Percentiles rank a stretch among this genome's conserved stretches.
phyloP scores from a whole-genome alignment of 1,284 basidiomycete genomes.

The Athelia sp. region DNA sequence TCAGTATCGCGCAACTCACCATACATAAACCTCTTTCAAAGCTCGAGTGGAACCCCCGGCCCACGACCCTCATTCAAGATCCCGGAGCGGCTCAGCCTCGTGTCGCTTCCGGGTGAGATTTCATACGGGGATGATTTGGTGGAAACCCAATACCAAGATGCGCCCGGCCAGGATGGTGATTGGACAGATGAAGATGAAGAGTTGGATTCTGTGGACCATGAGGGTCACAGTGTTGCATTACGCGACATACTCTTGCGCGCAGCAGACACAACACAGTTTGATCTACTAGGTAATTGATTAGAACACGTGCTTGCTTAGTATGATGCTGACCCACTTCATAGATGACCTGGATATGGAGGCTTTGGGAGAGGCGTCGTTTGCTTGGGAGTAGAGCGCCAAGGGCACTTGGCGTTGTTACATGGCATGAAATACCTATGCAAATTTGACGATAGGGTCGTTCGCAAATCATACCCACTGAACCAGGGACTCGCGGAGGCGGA shows the following conservation, averaged over 20 bases:
- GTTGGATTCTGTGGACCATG: slow-evolving; percentile 13
- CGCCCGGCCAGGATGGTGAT: slow-evolving; percentile 4
- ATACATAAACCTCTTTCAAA: neutral
- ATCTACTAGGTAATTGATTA: slow-evolving; percentile 7
- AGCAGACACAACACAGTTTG: slow-evolving; percentile 27
- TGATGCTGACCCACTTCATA: neutral
- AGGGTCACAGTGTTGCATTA: slow-evolving; percentile 32
- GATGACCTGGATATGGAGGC: neutral
- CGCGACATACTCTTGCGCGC: slow-evolving; percentile 31
- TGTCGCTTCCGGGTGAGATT: neutral
- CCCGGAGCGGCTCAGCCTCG: neutral
- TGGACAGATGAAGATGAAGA: slow-evolving; percentile 5
- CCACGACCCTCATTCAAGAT: slow-evolving; percentile 3
- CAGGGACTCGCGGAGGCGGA: no score
- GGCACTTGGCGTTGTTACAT: neutral
- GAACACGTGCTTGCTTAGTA: neutral
- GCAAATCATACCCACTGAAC: no score
- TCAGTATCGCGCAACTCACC: neutral
- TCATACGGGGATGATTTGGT: neutral
- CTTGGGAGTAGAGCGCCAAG: neutral
- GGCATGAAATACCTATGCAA: neutral
- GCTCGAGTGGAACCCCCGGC: neutral
- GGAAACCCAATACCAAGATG: neutral
- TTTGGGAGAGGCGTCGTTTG: neutral
- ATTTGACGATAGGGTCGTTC: no score